Conservation (phyloP, 495 filamentous ascomycete species). For the Penicillium canescens region DNA sequence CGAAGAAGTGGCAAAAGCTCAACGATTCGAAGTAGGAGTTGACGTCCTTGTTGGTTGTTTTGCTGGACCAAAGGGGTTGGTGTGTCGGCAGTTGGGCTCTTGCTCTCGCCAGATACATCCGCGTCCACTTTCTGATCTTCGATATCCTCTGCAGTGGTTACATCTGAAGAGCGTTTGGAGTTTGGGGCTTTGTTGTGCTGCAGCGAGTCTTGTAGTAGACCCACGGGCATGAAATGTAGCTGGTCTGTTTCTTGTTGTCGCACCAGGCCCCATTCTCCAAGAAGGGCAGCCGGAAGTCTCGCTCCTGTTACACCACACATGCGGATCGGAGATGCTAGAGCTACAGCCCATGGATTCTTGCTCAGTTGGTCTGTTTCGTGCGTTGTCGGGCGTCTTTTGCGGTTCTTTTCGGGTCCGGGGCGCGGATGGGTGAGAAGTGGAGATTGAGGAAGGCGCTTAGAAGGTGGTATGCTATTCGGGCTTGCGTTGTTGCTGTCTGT, state of each 20-base stretch:
- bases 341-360: conserved; percentile 47
- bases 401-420: conserved; percentile 15
- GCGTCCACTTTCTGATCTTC: not conserved
- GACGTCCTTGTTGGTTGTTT: conserved; percentile 6
- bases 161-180: not conserved
- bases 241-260: conserved; percentile 54
- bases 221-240: conserved; percentile 61
- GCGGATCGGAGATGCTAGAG: conserved; percentile 67
- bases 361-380: conserved; percentile 36
- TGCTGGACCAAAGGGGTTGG: not conserved
- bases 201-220: conserved; percentile 37
- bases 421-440: conserved; percentile 28
- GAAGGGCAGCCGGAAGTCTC: conserved; percentile 61
- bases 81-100: not conserved
- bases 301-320: conserved; percentile 57
- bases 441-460: conserved; percentile 42
- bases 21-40: conserved; percentile 30
- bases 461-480: conserved; percentile 20
- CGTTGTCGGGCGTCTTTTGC: conserved; percentile 39
- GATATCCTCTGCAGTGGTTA: not conserved
- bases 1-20: conserved; percentile 29
- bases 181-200: not conserved
- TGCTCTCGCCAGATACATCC: too few relatives aligned
- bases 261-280: conserved; percentile 61
- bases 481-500: not conserved